phyloP scores from a whole-genome alignment of 2,329 filamentous ascomycete genomes.

The Fusarium coffeatum region DNA sequence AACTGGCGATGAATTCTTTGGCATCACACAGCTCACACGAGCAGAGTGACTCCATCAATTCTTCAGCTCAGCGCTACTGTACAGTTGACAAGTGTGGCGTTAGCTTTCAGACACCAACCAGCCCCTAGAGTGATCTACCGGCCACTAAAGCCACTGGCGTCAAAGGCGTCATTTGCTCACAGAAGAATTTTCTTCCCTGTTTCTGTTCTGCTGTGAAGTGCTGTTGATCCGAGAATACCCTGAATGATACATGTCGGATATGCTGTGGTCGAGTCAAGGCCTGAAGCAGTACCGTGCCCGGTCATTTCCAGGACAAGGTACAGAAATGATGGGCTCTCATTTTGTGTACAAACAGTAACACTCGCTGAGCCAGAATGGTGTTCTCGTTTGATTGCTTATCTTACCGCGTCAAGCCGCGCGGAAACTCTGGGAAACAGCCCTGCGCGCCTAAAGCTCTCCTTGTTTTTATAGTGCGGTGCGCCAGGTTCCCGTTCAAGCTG shows the following conservation, averaged over 20 bases:
- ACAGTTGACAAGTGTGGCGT: conserved; percentile 25
- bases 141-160: conserved; percentile 4
- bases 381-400: neutral
- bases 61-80: neutral
- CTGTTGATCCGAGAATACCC: neutral
- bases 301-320: neutral
- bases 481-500: neutral
- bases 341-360: neutral
- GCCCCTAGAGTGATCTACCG: conserved; percentile 10
- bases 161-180: neutral
- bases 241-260: neutral
- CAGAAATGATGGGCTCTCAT: neutral
- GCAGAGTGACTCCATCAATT: neutral
- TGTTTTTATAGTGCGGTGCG: neutral
- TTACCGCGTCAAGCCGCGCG: neutral
- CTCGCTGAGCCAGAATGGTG: neutral
- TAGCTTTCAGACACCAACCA: conserved; percentile 2
- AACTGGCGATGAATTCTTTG: neutral
- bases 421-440: neutral
- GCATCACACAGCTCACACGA: neutral
- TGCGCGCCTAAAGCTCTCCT: neutral
- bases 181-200: neutral
- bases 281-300: neutral
- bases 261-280: neutral
- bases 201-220: neutral